Conservation (phyloP, 1,284 basidiomycete species). For the Cutaneotrichosporon sp. region DNA sequence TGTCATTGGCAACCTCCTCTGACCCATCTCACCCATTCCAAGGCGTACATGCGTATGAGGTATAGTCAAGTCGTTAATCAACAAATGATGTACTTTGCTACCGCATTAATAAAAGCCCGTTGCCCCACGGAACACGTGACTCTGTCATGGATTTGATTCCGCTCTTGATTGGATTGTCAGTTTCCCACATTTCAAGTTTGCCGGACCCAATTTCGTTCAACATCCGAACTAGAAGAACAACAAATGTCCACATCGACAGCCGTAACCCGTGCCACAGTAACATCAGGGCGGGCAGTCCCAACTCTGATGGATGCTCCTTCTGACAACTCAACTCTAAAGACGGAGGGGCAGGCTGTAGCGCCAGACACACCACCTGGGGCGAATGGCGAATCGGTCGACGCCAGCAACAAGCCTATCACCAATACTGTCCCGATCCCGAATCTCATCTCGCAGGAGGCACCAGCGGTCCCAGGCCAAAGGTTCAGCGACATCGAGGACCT, state of each 20-base stretch:
- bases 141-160: not conserved
- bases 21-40: too few relatives aligned
- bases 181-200: not conserved
- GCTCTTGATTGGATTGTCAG: not conserved
- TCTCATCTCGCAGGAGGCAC: not conserved
- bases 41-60: too few relatives aligned
- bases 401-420: not conserved
- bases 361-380: not conserved
- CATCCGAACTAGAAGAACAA: not conserved
- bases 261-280: too few relatives aligned
- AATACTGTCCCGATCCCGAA: not conserved
- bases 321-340: too few relatives aligned
- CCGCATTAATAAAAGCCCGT: too few relatives aligned
- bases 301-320: too few relatives aligned
- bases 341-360: too few relatives aligned
- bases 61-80: too few relatives aligned
- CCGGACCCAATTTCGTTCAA: not conserved
- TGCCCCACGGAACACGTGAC: not conserved
- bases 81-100: too few relatives aligned
- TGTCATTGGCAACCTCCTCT: too few relatives aligned
- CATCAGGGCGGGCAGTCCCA: too few relatives aligned
- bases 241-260: not conserved
- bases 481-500: slow-evolving; percentile 1
- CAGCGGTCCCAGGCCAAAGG: not conserved
- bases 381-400: not conserved